These are phyloP conservation scores for Candida boleticola DNA, from an alignment of 805 yeast genomes.

Conservation along the genomic window DNA sequence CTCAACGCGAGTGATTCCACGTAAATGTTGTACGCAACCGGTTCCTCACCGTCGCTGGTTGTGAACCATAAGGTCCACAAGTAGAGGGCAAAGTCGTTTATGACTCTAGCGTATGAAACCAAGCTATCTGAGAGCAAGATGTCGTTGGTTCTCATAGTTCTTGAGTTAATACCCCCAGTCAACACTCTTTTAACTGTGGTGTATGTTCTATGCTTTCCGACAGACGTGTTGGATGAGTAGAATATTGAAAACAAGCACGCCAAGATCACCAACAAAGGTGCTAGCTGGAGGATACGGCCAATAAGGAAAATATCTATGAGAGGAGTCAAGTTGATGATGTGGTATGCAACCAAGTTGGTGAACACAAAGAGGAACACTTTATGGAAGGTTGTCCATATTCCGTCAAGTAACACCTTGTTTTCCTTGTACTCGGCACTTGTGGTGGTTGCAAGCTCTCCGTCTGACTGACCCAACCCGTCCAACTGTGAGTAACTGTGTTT, in stretches of 20 bases:
- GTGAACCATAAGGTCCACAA: conserved; percentile 41
- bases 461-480: conserved; percentile 15
- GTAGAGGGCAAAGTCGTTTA: conserved; percentile 68
- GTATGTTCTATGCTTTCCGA: conserved; percentile 44
- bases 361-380: conserved; percentile 16
- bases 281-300: conserved; percentile 5
- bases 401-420: conserved; percentile 27
- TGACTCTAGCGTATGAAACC: conserved; percentile 74
- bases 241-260: conserved; percentile 32
- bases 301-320: conserved; percentile 13
- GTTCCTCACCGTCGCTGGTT: not conserved
- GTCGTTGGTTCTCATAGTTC: conserved; percentile 67
- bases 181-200: conserved; percentile 53
- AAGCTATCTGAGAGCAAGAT: conserved; percentile 80
- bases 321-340: conserved; percentile 16
- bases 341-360: conserved; percentile 19
- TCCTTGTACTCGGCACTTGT: conserved; percentile 29
- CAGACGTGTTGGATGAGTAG: conserved; percentile 26
- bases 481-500: conserved; percentile 33
- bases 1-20: conserved; percentile 32
- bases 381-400: conserved; percentile 33
- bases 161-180: conserved; percentile 57
- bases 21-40: conserved; percentile 22
- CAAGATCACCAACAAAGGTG: conserved; percentile 39
- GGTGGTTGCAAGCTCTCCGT: conserved; percentile 34